Evolutionary conservation across 345 rosid genomes (phyloP), one percentile per base, ranked within the genome.

Genomic region (Rhodamnia rubescens): DNA sequence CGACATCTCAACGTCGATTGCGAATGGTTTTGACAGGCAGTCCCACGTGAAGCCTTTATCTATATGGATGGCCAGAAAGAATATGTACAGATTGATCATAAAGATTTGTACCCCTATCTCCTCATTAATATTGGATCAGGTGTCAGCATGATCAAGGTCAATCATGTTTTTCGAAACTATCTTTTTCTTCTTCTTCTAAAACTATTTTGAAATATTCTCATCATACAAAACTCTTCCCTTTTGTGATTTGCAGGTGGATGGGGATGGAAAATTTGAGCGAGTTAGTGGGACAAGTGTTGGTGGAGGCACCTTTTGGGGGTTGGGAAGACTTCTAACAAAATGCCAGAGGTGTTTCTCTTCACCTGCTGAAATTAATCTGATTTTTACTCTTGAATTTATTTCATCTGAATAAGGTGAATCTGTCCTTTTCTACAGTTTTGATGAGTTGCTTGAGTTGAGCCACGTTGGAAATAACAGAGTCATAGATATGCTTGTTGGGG

Each of bases 101-200:
- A 94, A 84, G 94, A 96, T 91, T 84, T 96, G 84, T 95, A 87
- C 89, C 98, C 98, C 22, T 96, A 94, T 87, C 97, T 96, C 85
- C 98, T 96, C 84, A 97, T 96, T 87, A 96, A 96, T 84, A 95
- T 96, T 18, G 98, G 98, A 20, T 96, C 98, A 85, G 98, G 98
- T 61, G 98, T 96, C 88, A 92, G 98, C 94, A 95, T 96, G 96
- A 96, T 96, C 86, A 96, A 96, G 98, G 98, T 95, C 88, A 82
- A 27, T 75, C 40, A 26, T 32, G 78, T 32, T 69, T 69, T 69
- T 8, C 1, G 0, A 32, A 69, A 54, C 54, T 87, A 49, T 59
- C 82, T 26, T 86, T 54, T 18, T 84, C 82, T 81, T 44, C 82
- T 44, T 64, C 32, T 51, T 18, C 24, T 75, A 11, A 26, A 42